Percentiles rank a stretch among this genome's conserved stretches.
These are phyloP conservation scores for Iris macrosiphon DNA, from an alignment of 106 monocot species.

Conservation along the genomic window DNA sequence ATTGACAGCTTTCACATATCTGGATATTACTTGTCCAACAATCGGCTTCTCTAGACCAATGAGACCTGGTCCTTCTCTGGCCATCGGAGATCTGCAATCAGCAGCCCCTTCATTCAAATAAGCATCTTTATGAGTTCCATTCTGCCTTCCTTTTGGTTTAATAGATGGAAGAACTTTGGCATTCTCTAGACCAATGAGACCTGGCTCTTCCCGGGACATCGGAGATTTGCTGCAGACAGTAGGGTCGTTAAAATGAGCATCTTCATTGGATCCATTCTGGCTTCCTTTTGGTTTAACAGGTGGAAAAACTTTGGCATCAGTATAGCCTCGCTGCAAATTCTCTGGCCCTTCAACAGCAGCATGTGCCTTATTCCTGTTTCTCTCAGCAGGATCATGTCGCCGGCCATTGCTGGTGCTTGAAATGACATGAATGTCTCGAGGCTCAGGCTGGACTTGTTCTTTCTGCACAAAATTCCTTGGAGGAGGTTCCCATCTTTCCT, in stretches of 20 bases:
- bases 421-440: constrained; percentile 39
- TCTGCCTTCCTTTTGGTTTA: constrained; percentile 9
- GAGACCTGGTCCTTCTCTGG: constrained; percentile 3
- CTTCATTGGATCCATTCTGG: constrained; percentile 8
- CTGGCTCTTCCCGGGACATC: constrained; percentile 4
- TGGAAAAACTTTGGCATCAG: background rate
- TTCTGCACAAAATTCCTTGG: background rate
- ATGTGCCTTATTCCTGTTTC: constrained; percentile 11
- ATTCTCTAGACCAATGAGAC: constrained; percentile 8
- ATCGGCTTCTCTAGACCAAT: constrained; percentile 13
- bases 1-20: constrained; percentile 16
- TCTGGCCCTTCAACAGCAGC: constrained; percentile 12
- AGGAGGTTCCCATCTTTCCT: constrained; percentile 8
- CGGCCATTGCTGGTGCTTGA: constrained; percentile 5
- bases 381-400: constrained; percentile 8
- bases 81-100: background rate
- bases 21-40: constrained; percentile 3
- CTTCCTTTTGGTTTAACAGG: constrained; percentile 9
- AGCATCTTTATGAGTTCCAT: constrained; percentile 10
- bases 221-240: background rate
- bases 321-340: constrained; percentile 7
- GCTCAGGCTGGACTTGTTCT: constrained; percentile 20
- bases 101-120: background rate
- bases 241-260: background rate
- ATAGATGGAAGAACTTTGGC: background rate